Percentiles rank a stretch among this genome's conserved stretches.
Conservation (phyloP, 2,329 filamentous ascomycete species). For the Ophiostoma triangulosporum region DNA sequence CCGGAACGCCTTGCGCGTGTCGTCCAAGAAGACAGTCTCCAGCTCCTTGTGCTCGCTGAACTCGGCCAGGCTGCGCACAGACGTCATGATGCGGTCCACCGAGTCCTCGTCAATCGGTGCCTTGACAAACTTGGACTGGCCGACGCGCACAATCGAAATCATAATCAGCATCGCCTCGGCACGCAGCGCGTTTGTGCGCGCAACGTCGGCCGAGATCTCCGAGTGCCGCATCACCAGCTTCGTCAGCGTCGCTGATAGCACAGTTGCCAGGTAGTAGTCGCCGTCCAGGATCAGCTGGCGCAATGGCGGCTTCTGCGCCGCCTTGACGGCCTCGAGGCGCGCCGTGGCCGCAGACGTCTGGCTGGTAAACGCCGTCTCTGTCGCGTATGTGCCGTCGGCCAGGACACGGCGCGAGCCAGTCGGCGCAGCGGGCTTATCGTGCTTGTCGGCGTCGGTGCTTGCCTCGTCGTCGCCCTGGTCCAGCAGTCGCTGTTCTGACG, state of each 20-base stretch:
- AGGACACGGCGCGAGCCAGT: slow-evolving; percentile 83
- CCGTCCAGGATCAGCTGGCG: slow-evolving; percentile 91
- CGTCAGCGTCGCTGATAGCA: slow-evolving; percentile 88
- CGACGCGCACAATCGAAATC: slow-evolving; percentile 96
- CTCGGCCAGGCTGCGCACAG: slow-evolving; percentile 81
- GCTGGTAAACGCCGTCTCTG: slow-evolving; percentile 89
- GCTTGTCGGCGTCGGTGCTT: slow-evolving; percentile 45
- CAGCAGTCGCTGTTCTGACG: slow-evolving; percentile 81
- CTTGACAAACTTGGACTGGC: slow-evolving; percentile 98
- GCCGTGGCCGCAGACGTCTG: slow-evolving; percentile 70
- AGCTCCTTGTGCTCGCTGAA: slow-evolving; percentile 82
- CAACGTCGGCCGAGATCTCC: slow-evolving; percentile 74
- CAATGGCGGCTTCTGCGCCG: slow-evolving; percentile 88
- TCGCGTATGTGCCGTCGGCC: slow-evolving; percentile 94
- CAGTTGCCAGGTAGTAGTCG: slow-evolving; percentile 90
- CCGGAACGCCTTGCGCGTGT: slow-evolving; percentile 89
- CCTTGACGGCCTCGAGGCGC: slow-evolving; percentile 89
- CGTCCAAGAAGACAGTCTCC: slow-evolving; percentile 83
- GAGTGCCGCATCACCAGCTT: slow-evolving; percentile 97
- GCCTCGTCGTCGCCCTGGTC: slow-evolving; percentile 67
- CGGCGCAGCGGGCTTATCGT: slow-evolving; percentile 60
- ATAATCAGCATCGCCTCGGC: slow-evolving; percentile 99
- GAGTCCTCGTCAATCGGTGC: slow-evolving; percentile 95
- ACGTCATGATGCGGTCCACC: slow-evolving; percentile 96
- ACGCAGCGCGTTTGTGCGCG: slow-evolving; percentile 82